These are phyloP conservation scores for Suillus alpinus DNA, from an alignment of 768 basidiomycete genomes.

Conservation along the genomic window DNA sequence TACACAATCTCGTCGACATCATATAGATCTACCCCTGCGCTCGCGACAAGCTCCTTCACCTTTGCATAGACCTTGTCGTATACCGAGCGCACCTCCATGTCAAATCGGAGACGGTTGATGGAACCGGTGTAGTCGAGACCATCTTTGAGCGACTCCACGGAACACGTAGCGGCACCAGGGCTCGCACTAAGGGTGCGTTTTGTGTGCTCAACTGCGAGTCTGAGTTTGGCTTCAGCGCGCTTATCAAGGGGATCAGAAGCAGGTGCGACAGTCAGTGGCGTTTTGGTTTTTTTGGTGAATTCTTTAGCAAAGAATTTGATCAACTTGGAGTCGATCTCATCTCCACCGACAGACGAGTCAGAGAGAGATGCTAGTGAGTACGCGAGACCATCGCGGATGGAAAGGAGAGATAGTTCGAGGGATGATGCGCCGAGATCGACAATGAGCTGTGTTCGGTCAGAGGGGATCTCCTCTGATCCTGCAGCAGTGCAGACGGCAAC, in stretches of 20 bases:
- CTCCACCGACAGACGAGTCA: conserved; percentile 52
- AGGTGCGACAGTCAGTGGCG: conserved; percentile 62
- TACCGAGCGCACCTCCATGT: conserved; percentile 57
- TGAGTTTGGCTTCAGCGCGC: conserved; percentile 91
- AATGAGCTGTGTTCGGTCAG: conserved; percentile 75
- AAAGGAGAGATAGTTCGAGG: conserved; percentile 65
- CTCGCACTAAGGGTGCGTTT: conserved; percentile 91
- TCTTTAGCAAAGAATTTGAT: conserved; percentile 93
- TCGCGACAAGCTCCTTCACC: conserved; percentile 50
- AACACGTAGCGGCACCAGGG: conserved; percentile 83
- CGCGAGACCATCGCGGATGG: conserved; percentile 72
- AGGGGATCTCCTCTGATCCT: conserved; percentile 34
- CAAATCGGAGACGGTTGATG: conserved; percentile 55
- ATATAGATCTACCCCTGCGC: conserved; percentile 55
- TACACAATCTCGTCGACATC: conserved; percentile 80
- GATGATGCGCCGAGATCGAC: conserved; percentile 81
- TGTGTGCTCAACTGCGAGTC: conserved; percentile 90
- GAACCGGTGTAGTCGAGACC: conserved; percentile 85
- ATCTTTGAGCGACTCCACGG: conserved; percentile 92
- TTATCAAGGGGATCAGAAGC: conserved; percentile 58
- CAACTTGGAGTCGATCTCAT: conserved; percentile 76
- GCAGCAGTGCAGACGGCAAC: conserved; percentile 55
- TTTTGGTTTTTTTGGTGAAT: conserved; percentile 95
- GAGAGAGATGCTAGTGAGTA: conserved; percentile 56
- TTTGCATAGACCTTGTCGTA: conserved; percentile 55